Base-by-base conservation (phyloP, 129 eudicot genomes). In the Escallonia rubra region DNA sequence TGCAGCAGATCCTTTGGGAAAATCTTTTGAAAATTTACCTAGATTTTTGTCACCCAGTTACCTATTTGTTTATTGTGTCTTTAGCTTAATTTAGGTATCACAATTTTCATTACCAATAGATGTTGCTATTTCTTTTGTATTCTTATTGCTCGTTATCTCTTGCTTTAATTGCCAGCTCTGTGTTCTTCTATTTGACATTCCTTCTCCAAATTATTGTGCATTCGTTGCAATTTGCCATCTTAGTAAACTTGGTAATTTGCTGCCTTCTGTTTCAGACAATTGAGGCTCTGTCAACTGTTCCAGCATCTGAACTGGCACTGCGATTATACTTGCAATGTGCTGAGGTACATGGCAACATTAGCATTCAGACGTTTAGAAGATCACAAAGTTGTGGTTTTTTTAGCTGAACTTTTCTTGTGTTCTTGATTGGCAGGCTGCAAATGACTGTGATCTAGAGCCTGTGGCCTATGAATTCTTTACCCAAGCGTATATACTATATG, bases 401-500 rank as follows among this genome's bases (percentile, higher is more conserved):
- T 73, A 79, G 68, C 47, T 76, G 9, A 43, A 12, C n/a, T 69
- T 47, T 57, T 48, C 10, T 51, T 62, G 61, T 62, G 51, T 77
- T 43, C 8, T 48, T 67, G 39, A 67, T 64, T 65, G 42, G 40
- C 85, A 93, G 98, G 99, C 95, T 76, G 96, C 99, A 72, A 87
- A 89, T 80, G 92, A 89, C 73, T 93, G 80, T 78, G 96, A 93
- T 78, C 88, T 93, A 38, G 99, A 93, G 74, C 99, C 99, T 76
- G 96, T 93, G 16, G 99, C 99, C 41, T 93, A 90, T 67, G 99
- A 93, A 65, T 89, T 93, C 76, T 93, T 93, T 80, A 93, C 99
- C 72, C 99, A 93, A 77, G 99, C 99, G 57, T 93, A 93, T 78
- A 89, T 93, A 69, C 79, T 93, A 70, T 93, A 93, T 41, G 99